phyloP scores from a whole-genome alignment of 2,329 filamentous ascomycete species.

The Microthyrium microscopicum region DNA sequence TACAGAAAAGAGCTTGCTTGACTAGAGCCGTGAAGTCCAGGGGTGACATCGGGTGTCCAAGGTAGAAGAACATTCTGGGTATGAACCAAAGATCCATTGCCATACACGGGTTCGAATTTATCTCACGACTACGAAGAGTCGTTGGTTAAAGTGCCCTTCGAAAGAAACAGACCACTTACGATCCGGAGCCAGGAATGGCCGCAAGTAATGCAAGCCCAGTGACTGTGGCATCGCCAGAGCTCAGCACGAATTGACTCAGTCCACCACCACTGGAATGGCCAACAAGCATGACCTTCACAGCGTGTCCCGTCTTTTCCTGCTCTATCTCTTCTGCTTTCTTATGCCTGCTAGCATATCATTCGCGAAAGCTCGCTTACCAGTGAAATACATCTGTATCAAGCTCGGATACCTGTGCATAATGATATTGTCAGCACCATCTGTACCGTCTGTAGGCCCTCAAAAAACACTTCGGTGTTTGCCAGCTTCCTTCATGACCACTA shows the following conservation, averaged over 20 bases:
- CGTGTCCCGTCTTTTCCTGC: conserved; percentile 10
- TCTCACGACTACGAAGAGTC: conserved; percentile 14
- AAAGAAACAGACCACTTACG: conserved; percentile 18
- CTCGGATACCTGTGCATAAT: conserved; percentile 35
- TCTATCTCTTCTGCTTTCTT: conserved; percentile 20
- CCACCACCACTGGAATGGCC: conserved; percentile 38
- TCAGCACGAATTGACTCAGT: conserved; percentile 32
- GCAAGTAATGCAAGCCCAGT: conserved; percentile 31
- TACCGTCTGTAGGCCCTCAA: too few relatives aligned
- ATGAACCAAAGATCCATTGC: conserved; percentile 34
- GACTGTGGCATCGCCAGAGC: conserved; percentile 22
- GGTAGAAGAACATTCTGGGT: conserved; percentile 27
- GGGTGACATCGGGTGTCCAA: conserved; percentile 34
- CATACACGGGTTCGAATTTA: conserved; percentile 30
- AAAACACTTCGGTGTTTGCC: too few relatives aligned
- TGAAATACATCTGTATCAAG: conserved; percentile 33
- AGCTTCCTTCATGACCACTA: conserved; percentile 29
- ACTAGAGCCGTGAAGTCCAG: conserved; percentile 34
- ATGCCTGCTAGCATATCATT: conserved; percentile 30
- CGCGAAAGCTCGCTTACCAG: conserved; percentile 25
- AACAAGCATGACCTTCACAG: conserved; percentile 26
- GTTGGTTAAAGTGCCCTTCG: conserved; percentile 1
- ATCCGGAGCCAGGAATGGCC: conserved; percentile 32
- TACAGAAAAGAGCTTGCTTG: conserved; percentile 34
- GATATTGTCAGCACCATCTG: too few relatives aligned